These are phyloP conservation scores for Blastobotrys attinorum DNA, from an alignment of 805 yeast species.

Conservation along the genomic window DNA sequence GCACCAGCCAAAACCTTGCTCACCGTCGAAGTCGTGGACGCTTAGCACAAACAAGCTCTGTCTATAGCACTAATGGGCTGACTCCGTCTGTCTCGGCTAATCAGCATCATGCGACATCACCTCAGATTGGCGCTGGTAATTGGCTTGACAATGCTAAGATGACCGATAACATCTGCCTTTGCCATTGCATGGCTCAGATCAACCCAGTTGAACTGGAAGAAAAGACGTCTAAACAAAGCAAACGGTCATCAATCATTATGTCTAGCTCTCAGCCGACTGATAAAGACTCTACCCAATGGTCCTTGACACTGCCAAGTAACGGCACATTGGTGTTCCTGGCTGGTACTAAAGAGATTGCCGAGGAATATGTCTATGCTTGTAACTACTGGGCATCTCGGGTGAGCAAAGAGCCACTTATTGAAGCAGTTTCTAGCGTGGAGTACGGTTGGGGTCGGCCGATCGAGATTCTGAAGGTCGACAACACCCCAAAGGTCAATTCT, in stretches of 20 bases:
- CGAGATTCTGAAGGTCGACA: slow-evolving; percentile 1
- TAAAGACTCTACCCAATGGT: slow-evolving; percentile 37
- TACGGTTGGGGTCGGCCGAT: slow-evolving; percentile 58
- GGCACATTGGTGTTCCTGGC: slow-evolving; percentile 50
- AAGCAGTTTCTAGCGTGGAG: slow-evolving; percentile 62
- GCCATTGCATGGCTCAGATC: slow-evolving; percentile 37
- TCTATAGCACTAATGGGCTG: background rate
- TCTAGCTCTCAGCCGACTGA: slow-evolving; percentile 9
- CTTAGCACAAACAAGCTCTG: background rate
- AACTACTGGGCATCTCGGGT: slow-evolving; percentile 87
- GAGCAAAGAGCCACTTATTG: slow-evolving; percentile 66
- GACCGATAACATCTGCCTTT: slow-evolving; percentile 42
- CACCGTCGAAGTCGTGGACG: background rate
- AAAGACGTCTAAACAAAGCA: background rate
- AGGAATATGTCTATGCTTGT: slow-evolving; percentile 63
- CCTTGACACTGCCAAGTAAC: slow-evolving; percentile 43
- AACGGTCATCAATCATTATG: background rate
- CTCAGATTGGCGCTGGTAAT: slow-evolving; percentile 49
- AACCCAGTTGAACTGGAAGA: slow-evolving; percentile 15
- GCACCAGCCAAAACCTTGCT: background rate
- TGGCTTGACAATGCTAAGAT: slow-evolving; percentile 59
- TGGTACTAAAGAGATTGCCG: slow-evolving; percentile 57
- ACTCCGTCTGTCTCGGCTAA: background rate
- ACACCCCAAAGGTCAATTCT: slow-evolving; percentile 4
- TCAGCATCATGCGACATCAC: background rate